These are phyloP conservation scores for Trichoderma parareesei DNA, from an alignment of 495 filamentous ascomycete genomes.

Conservation along the genomic window DNA sequence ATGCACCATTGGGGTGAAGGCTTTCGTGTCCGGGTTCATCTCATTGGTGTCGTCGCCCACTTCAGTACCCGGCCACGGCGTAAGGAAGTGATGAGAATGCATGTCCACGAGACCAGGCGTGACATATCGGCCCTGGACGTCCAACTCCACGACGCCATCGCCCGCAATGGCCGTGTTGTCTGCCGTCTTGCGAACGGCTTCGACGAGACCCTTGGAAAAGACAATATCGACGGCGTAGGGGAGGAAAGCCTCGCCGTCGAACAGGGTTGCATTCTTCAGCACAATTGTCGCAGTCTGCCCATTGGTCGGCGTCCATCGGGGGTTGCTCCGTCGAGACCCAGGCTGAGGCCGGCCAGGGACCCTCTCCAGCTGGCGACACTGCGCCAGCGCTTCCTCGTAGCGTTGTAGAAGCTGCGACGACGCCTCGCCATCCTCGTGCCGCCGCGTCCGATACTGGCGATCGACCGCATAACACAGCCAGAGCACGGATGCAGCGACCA, in stretches of 20 bases:
- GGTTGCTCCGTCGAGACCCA: constrained; percentile 11
- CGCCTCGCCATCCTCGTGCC: background rate
- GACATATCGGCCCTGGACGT: constrained; percentile 36
- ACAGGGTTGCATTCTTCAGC: constrained; percentile 28
- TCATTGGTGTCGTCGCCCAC: constrained; percentile 32
- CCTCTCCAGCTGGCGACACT: constrained; percentile 10
- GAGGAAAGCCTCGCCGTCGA: constrained; percentile 27
- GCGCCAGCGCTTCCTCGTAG: constrained; percentile 8
- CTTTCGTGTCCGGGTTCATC: constrained; percentile 21
- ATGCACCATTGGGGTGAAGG: constrained; percentile 39
- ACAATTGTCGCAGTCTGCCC: constrained; percentile 13
- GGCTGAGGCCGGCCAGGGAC: constrained; percentile 2
- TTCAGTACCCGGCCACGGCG: constrained; percentile 21
- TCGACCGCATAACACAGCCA: background rate
- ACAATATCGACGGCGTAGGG: constrained; percentile 22
- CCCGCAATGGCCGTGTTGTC: background rate
- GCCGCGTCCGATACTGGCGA: background rate
- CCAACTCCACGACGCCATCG: constrained; percentile 20
- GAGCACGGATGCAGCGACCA: background rate
- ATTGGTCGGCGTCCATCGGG: constrained; percentile 12
- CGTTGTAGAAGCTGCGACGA: background rate
- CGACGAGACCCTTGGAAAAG: constrained; percentile 24
- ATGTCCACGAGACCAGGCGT: constrained; percentile 49
- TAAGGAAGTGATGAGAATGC: constrained; percentile 39
- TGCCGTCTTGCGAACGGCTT: constrained; percentile 16